Evolutionary conservation across 257 asterid genomes (phyloP).

Genomic region (Plectranthus barbatus): DNA sequence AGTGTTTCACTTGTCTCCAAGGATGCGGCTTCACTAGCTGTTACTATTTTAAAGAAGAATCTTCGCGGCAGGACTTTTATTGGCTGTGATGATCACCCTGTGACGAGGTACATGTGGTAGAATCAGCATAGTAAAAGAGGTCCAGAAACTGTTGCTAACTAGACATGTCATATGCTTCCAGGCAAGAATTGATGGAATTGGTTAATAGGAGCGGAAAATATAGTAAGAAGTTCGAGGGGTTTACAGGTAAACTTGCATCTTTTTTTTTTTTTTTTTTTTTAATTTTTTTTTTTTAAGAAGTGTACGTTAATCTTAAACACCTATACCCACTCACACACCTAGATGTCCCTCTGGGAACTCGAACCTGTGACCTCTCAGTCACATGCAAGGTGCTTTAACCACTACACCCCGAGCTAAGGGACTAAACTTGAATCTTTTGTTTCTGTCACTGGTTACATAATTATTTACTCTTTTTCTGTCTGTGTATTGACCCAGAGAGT

Average conservation of each 20-base stretch:
- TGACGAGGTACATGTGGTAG: slow-evolving; percentile 48
- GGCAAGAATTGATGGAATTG: slow-evolving; percentile 83
- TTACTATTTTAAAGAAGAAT: slow-evolving; percentile 61
- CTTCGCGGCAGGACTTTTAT: slow-evolving; percentile 51
- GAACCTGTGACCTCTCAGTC: too few species aligned
- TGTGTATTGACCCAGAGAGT: too few species aligned
- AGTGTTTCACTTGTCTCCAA: slow-evolving; percentile 13
- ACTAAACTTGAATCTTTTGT: too few species aligned
- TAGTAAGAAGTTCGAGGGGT: slow-evolving; percentile 54
- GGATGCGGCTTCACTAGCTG: slow-evolving; percentile 90
- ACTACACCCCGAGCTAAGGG: too few species aligned
- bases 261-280: too few species aligned
- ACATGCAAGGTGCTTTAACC: too few species aligned
- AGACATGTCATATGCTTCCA: slow-evolving; percentile 20
- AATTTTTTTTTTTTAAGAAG: too few species aligned
- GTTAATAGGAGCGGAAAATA: slow-evolving; percentile 67
- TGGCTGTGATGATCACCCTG: slow-evolving; percentile 85
- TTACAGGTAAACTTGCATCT: slow-evolving; percentile 47
- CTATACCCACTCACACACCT: too few species aligned
- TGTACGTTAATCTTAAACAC: too few species aligned
- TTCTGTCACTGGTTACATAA: too few species aligned
- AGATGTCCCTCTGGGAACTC: too few species aligned
- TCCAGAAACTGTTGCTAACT: not conserved
- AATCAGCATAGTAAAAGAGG: not conserved
- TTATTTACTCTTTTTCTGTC: too few species aligned